Percentiles rank a stretch among this genome's conserved stretches.
Evolutionary conservation across 2,329 filamentous ascomycete species (phyloP).

Genomic region (Fusarium multiceps): DNA sequence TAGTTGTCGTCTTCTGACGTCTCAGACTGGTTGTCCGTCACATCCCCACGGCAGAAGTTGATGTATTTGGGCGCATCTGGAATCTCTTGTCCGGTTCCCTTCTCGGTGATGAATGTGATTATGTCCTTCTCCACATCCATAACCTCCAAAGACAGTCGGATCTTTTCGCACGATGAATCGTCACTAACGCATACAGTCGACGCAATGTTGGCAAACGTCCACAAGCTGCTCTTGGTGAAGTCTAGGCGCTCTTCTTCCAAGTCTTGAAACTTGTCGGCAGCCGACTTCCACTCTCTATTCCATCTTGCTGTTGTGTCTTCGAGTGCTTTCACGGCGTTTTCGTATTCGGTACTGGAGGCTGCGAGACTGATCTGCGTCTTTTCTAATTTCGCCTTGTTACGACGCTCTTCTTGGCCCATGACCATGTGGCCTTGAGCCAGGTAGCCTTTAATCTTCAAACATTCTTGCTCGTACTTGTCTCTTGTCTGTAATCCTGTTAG

Average conservation of each 20-base stretch:
- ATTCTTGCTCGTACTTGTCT: conserved; percentile 97
- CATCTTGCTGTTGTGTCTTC: conserved; percentile 95
- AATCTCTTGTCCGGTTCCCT: conserved; percentile 94
- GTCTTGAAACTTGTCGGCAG: conserved; percentile 99
- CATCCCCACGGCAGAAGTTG: conserved; percentile 94
- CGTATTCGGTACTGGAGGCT: conserved; percentile 91
- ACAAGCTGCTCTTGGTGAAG: conserved; percentile 96
- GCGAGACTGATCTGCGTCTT: conserved; percentile 98
- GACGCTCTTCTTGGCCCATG: conserved; percentile 98
- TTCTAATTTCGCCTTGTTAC: conserved; percentile 98
- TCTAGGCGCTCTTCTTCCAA: conserved; percentile 96
- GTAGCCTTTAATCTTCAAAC: conserved; percentile 97
- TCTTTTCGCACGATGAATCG: conserved; percentile 95
- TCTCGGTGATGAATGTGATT: conserved; percentile 84
- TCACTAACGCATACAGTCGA: conserved; percentile 98
- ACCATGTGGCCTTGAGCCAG: conserved; percentile 99
- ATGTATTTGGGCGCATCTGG: conserved; percentile 97
- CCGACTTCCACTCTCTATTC: conserved; percentile 98
- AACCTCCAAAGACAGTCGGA: conserved; percentile 89
- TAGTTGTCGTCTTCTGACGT: conserved; percentile 88
- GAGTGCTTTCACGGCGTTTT: conserved; percentile 88
- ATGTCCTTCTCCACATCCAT: conserved; percentile 99
- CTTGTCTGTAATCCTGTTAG: conserved; percentile 70
- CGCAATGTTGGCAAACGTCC: conserved; percentile 97
- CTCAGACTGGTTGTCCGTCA: conserved; percentile 83